Evolutionary conservation across 495 filamentous ascomycete genomes (phyloP), one percentile per base, ranked within the genome.

Genomic region (Pyrenula aspistea): DNA sequence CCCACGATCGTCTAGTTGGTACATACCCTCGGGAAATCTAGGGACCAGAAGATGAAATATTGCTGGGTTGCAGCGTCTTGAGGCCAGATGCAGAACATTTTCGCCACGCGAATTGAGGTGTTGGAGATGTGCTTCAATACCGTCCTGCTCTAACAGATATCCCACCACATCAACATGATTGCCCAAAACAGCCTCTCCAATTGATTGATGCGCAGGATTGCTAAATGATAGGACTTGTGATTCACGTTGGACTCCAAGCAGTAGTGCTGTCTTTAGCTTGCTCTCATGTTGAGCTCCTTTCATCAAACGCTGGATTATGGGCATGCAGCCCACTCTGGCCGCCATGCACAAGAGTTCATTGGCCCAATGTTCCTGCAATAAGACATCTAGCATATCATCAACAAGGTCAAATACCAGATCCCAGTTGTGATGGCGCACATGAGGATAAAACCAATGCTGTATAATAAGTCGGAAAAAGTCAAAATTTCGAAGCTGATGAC

Each of bases 31-130:
- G 24, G 53, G 53, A 51, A 64, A 62, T 51, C 56, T 55, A 19
- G 60, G 53, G 53, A 62, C 49, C 49, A 64, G 58, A 54, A 67
- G 60, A 36, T 48, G 60, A 53, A 64, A 58, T 25, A 67, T 62
- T 24, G 58, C 55, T 42, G 60, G 64, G 48, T 67, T 64, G 57
- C 60, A 67, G 59, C 53, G 57, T 22, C 25, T 60, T 52, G 64
- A 61, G 49, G 64, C 64, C 51, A 62, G 42, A 56, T 67, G 62
- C 53, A 67, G 49, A 56, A 67, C 59, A 49, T 64, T 64, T 25
- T 64, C 60, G 51, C 64, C 59, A 31, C 59, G 60, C 23, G 58
- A 56, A 31, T 65, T 65, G 42, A 53, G 47, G 49, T 65, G 61
- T 56, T 53, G 60, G 55, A 65, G 58, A 56, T 65, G 60, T 53